Percentiles rank a stretch among this genome's conserved stretches.
Conservation (phyloP, 768 basidiomycete genomes). For the Hypsizygus marmoreus region DNA sequence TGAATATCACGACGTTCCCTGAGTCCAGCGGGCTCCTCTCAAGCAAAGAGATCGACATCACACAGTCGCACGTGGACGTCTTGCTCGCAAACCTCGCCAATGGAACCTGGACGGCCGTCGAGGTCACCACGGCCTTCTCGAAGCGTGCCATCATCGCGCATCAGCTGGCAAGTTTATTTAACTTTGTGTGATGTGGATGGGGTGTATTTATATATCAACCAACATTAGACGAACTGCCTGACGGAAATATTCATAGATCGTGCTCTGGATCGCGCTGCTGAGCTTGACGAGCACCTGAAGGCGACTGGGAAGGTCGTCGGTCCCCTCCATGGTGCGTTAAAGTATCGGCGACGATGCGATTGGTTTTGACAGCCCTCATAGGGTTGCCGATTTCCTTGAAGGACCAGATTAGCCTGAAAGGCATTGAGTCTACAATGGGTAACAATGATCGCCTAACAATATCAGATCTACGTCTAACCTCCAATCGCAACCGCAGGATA, state of each 20-base stretch:
- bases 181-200: neutral
- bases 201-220: neutral
- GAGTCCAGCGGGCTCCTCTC: slow-evolving; percentile 59
- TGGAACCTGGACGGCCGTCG: slow-evolving; percentile 61
- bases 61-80: slow-evolving; percentile 40
- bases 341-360: neutral
- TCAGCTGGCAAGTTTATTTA: slow-evolving; percentile 56
- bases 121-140: slow-evolving; percentile 72
- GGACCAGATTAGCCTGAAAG: slow-evolving; percentile 71
- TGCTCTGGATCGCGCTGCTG: slow-evolving; percentile 62
- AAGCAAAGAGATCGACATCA: slow-evolving; percentile 49
- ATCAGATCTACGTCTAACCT: neutral
- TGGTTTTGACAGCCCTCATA: slow-evolving; percentile 15
- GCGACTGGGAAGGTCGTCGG: slow-evolving; percentile 67
- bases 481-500: slow-evolving; percentile 49
- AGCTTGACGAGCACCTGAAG: slow-evolving; percentile 64
- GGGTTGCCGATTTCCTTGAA: slow-evolving; percentile 72
- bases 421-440: slow-evolving; percentile 72
- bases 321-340: slow-evolving; percentile 60
- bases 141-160: slow-evolving; percentile 82
- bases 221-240: slow-evolving; percentile 68
- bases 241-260: slow-evolving; percentile 83
- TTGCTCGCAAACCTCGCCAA: slow-evolving; percentile 56
- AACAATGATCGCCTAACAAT: slow-evolving; percentile 5
- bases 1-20: slow-evolving; percentile 59